phyloP scores from a whole-genome alignment of 306 rosid species.

The Cicer chorassanicum region DNA sequence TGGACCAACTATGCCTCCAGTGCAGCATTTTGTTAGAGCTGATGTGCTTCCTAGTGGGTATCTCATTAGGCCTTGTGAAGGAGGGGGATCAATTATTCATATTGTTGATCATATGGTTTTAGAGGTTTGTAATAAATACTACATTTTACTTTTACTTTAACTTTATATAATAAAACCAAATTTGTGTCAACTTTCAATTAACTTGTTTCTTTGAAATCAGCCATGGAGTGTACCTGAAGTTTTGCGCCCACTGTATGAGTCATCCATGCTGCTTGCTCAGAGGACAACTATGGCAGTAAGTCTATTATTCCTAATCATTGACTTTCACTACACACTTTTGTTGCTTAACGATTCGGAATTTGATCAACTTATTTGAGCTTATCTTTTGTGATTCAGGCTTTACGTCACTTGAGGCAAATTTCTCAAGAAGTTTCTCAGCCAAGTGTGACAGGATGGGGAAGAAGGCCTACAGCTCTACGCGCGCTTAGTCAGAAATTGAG shows the following conservation, averaged over 20 bases:
- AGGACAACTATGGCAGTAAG: conserved; percentile 92
- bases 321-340: conserved; percentile 6
- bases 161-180: not conserved
- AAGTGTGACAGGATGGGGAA: conserved; percentile 87
- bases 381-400: conserved; percentile 60
- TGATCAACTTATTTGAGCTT: too few species aligned
- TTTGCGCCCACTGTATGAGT: conserved; percentile 90
- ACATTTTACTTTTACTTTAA: not conserved
- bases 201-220: conserved; percentile 52
- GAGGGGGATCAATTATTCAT: conserved; percentile 95
- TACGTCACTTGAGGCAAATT: conserved; percentile 90
- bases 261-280: conserved; percentile 90
- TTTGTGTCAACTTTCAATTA: conserved; percentile 38
- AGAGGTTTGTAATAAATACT: conserved; percentile 60
- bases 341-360: conserved; percentile 15
- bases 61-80: conserved; percentile 95
- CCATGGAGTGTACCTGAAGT: conserved; percentile 99
- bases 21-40: conserved; percentile 91
- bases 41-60: conserved; percentile 93
- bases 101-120: conserved; percentile 91
- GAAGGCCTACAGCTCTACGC: conserved; percentile 91
- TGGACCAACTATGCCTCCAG: conserved; percentile 93
- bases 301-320: conserved; percentile 8
- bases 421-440: conserved; percentile 98
- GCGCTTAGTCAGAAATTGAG: conserved; percentile 86